A percentile compares a stretch with the other conserved stretches of the same genome.
These are phyloP conservation scores for Diaporthe velutina DNA, from an alignment of 2,329 filamentous ascomycete species.

Conservation along the genomic window DNA sequence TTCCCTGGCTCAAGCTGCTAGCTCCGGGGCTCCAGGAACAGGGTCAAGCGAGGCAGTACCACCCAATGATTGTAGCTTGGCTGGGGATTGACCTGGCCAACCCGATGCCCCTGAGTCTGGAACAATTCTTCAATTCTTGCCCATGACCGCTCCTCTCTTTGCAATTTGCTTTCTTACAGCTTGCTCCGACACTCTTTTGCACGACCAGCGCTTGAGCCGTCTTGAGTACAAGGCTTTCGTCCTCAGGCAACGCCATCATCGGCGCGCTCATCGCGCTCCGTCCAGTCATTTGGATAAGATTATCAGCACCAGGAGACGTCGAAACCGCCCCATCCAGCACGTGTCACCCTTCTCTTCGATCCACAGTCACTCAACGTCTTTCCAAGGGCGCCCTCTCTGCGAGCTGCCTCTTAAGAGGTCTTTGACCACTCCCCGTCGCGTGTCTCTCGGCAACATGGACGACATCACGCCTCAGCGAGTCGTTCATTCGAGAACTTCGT, in stretches of 20 bases:
- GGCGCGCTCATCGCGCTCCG: slow-evolving; percentile 49
- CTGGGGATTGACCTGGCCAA: slow-evolving; percentile 34
- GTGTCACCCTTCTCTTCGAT: slow-evolving; percentile 37
- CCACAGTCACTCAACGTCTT: background rate
- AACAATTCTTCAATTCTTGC: slow-evolving; percentile 42
- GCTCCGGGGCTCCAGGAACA: slow-evolving; percentile 33
- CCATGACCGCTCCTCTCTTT: slow-evolving; percentile 57
- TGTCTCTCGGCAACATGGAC: slow-evolving; percentile 44
- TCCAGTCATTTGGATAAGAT: slow-evolving; percentile 54
- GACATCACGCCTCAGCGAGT: slow-evolving; percentile 41
- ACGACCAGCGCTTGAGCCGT: slow-evolving; percentile 58
- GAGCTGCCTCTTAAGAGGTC: slow-evolving; percentile 30
- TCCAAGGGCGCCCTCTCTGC: background rate
- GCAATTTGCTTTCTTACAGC: slow-evolving; percentile 60
- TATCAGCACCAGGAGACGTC: slow-evolving; percentile 44
- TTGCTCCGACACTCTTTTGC: slow-evolving; percentile 58
- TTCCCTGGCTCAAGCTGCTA: slow-evolving; percentile 28
- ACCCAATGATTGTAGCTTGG: slow-evolving; percentile 32
- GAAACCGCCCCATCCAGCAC: slow-evolving; percentile 41
- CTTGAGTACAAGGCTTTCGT: slow-evolving; percentile 55
- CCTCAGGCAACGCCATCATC: slow-evolving; percentile 55
- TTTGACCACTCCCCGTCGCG: slow-evolving; percentile 42
- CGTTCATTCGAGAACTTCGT: slow-evolving; percentile 32
- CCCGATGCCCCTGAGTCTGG: slow-evolving; percentile 34
- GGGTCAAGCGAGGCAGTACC: slow-evolving; percentile 19